These are phyloP conservation scores for Acer saccharum DNA, from an alignment of 345 rosid genomes.

Conservation along the genomic window DNA sequence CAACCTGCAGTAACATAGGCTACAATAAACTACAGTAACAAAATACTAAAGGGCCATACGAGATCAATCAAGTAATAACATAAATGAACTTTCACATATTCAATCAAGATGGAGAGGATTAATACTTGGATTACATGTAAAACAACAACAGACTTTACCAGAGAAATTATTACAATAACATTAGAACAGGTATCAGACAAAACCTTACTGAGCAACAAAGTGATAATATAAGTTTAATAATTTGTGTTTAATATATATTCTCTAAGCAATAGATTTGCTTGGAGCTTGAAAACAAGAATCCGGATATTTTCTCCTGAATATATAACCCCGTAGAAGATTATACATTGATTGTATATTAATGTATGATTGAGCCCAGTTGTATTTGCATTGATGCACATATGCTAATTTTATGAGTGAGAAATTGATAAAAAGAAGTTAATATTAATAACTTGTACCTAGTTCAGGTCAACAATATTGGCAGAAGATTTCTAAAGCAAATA, in stretches of 20 bases:
- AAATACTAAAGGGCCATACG: not conserved
- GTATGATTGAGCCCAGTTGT: not conserved
- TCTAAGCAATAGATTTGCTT: not conserved
- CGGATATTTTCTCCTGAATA: not conserved
- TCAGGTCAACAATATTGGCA: not conserved
- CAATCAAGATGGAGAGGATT: slow-evolving; percentile 1
- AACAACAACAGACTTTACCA: not conserved
- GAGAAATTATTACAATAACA: not conserved
- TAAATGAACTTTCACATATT: not conserved
- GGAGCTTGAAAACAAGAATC: not conserved
- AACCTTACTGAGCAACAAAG: not conserved
- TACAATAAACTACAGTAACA: not conserved
- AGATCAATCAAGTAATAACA: not conserved
- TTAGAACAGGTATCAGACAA: not conserved
- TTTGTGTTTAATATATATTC: not conserved
- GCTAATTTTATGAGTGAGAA: no score
- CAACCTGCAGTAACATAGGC: slow-evolving; percentile 49
- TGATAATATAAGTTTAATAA: not conserved
- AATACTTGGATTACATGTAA: not conserved
- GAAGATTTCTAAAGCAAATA: not conserved
- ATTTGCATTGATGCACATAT: no score
- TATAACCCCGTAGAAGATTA: not conserved
- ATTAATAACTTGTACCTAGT: not conserved
- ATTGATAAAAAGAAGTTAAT: no score
- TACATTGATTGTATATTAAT: not conserved